Percentiles rank a stretch among this genome's conserved stretches.
Evolutionary conservation across 2,329 filamentous ascomycete species (phyloP).

Genomic region (Sporothrix mexicana): DNA sequence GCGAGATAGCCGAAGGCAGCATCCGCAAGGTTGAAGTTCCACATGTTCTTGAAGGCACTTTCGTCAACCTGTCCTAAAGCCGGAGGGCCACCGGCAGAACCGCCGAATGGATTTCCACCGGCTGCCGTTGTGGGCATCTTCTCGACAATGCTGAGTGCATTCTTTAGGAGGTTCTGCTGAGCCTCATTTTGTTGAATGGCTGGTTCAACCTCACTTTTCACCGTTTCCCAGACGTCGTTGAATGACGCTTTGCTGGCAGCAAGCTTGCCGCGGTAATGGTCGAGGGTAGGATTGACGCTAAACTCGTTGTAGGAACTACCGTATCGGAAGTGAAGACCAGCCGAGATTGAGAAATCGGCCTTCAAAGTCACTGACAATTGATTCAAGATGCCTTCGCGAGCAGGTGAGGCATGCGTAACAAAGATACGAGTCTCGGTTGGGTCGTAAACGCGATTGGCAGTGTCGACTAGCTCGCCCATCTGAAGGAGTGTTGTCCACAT

Average conservation of each 20-base stretch:
- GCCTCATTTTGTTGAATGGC: constrained; percentile 93
- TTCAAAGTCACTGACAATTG: constrained; percentile 97
- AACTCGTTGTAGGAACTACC: constrained; percentile 99
- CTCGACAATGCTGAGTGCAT: constrained; percentile 90
- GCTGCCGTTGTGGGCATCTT: constrained; percentile 97
- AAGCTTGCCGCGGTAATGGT: constrained; percentile 98
- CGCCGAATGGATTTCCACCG: constrained; percentile 95
- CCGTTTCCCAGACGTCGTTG: constrained; percentile 99
- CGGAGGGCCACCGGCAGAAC: constrained; percentile 73
- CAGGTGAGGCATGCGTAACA: constrained; percentile 94
- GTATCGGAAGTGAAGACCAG: constrained; percentile 96
- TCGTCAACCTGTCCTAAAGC: constrained; percentile 91
- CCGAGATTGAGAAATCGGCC: constrained; percentile 97
- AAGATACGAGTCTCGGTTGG: constrained; percentile 97
- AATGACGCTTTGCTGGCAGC: constrained; percentile 98
- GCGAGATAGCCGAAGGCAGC: constrained; percentile 97
- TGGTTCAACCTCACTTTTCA: constrained; percentile 93
- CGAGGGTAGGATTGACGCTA: constrained; percentile 95
- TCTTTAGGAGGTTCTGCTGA: constrained; percentile 88
- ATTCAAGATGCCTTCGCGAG: constrained; percentile 94
- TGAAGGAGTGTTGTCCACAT: constrained; percentile 99
- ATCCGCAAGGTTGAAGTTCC: constrained; percentile 99
- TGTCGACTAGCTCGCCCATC: constrained; percentile 98
- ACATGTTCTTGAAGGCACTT: constrained; percentile 99
- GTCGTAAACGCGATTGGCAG: constrained; percentile 96